Base-by-base conservation (phyloP, 768 basidiomycete species). In the Tulasnella sp. region DNA sequence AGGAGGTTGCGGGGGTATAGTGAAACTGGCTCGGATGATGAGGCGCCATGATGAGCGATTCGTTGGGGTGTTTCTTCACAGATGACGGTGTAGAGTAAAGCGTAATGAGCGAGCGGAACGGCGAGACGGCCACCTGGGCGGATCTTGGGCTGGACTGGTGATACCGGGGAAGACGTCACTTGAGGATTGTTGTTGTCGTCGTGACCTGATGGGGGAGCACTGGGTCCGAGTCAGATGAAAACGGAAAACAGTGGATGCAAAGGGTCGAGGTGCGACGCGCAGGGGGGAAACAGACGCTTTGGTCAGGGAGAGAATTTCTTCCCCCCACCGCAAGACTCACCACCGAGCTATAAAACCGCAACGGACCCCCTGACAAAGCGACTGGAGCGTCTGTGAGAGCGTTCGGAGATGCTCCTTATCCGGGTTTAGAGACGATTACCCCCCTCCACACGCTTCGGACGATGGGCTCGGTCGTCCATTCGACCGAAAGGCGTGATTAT, bases 351-450 rank as follows among this genome's bases (percentile, higher is more conserved):
- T 61, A 61, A 26, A 61, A 48, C 46, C 11, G 35, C 46, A 48
- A 48, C 46, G 57, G n/a, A 61, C 57, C 57, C 57, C 57, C 57
- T 61, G 57, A 61, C 57, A 61, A 61, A 61, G 57, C 57, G 57
- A 29, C 57, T 29, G 57, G 57, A 61, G 57, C n/a, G 23, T 10
- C 18, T 61, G 57, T 61, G 57, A n/a, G 57, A 61, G 57, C 23
- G 57, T 61, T 29, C 57, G 57, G 57, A 61, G 57, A 61, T 61
- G 57, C 57, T 61, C n/a, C 57, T 26, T 61, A 61, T 61, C 23
- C 57, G 57, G 57, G n/a, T 26, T 61, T 61, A 61, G 57, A 5
- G 57, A 61, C 11, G 23, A 9, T 23, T 13, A 4, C 46, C 46
- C 46, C 46, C 15, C 46, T 15, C 10, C 46, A 61, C 57, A 23